phyloP scores from a whole-genome alignment of 2,329 filamentous ascomycete genomes.

The Neocatenulostroma microsporum region DNA sequence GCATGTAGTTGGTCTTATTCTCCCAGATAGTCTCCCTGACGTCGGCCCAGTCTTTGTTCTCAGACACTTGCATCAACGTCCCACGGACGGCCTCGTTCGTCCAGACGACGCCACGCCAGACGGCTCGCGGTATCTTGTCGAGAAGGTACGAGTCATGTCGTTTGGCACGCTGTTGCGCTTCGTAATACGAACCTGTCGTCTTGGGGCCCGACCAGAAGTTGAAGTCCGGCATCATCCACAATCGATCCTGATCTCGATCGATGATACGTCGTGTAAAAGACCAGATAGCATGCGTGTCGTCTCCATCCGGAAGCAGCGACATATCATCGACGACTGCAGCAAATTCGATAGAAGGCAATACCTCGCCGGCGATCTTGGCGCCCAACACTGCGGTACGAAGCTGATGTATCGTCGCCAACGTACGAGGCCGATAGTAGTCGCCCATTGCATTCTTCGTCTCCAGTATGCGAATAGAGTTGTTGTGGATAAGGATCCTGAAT shows the following conservation, averaged over 20 bases:
- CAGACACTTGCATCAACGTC: constrained; percentile 23
- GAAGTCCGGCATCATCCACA: constrained; percentile 48
- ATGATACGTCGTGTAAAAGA: constrained; percentile 15
- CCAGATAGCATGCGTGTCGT: constrained; percentile 15
- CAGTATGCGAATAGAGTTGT: constrained; percentile 25
- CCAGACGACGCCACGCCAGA: constrained; percentile 26
- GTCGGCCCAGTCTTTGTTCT: constrained; percentile 31
- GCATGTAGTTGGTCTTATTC: constrained; percentile 15
- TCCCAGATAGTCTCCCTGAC: constrained; percentile 25
- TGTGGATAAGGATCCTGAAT: constrained; percentile 21
- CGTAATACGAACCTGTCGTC: constrained; percentile 11
- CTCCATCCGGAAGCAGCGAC: constrained; percentile 8
- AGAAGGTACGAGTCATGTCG: constrained; percentile 16
- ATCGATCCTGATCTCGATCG: constrained; percentile 29
- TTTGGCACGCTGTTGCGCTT: constrained; percentile 13
- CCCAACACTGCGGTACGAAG: constrained; percentile 40
- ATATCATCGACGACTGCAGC: constrained; percentile 41
- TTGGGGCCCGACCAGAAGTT: constrained; percentile 40
- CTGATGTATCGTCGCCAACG: constrained; percentile 36
- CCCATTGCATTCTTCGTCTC: constrained; percentile 18
- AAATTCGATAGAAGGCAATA: constrained; percentile 43
- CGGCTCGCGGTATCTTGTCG: constrained; percentile 22
- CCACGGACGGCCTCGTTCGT: constrained; percentile 22
- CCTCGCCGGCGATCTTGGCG: constrained; percentile 28
- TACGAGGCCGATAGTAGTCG: constrained; percentile 19